Percentiles rank a stretch among this genome's conserved stretches.
Evolutionary conservation across 805 yeast genomes (phyloP).

Genomic region (Lipomyces spencermartinsiae): DNA sequence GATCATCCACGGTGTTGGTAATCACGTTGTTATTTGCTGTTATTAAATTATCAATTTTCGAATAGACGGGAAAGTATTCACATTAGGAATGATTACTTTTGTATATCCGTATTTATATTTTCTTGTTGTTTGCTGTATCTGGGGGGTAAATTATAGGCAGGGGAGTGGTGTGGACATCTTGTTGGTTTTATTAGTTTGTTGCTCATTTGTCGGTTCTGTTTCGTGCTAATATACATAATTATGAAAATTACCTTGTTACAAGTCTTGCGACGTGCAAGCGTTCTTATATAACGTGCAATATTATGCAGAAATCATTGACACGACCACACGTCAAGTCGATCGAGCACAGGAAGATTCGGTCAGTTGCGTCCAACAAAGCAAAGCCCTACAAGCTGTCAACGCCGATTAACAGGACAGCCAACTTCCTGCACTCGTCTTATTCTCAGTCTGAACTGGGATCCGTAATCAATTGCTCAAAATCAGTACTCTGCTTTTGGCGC

Average conservation of each 20-base stretch:
- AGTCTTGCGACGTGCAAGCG: too few species aligned
- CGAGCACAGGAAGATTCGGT: too few species aligned
- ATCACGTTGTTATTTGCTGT: slow-evolving; percentile 3
- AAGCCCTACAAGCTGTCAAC: too few species aligned
- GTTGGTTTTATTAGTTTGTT: background rate
- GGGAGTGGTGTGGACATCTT: slow-evolving; percentile 3
- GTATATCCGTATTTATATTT: background rate
- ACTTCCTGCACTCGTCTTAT: too few species aligned
- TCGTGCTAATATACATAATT: background rate
- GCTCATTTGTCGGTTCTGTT: slow-evolving; percentile 1
- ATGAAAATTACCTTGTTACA: background rate
- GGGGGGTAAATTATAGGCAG: background rate
- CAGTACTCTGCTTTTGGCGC: too few species aligned
- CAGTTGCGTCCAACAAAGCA: too few species aligned
- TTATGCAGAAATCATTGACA: too few species aligned
- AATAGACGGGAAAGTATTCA: slow-evolving; percentile 1
- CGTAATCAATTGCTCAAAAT: too few species aligned
- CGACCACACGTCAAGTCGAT: too few species aligned
- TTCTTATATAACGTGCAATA: too few species aligned
- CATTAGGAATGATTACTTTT: background rate
- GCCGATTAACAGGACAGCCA: too few species aligned
- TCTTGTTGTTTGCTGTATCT: background rate
- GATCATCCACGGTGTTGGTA: slow-evolving; percentile 2
- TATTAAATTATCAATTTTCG: background rate
- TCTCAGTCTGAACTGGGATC: too few species aligned